phyloP scores from a whole-genome alignment of 805 yeast genomes.

The Pichia deserticola region DNA sequence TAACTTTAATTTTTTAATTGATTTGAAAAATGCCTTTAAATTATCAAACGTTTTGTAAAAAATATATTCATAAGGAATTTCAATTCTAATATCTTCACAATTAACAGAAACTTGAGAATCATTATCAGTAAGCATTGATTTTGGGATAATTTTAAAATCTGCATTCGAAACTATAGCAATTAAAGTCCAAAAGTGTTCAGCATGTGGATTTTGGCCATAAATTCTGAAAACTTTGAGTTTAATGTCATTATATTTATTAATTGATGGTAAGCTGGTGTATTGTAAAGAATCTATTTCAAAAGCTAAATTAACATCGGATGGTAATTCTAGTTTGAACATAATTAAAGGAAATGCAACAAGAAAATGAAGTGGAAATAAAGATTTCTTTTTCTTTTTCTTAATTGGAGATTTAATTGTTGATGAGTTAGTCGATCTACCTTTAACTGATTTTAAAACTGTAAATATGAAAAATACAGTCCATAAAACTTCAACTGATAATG shows the following conservation, averaged over 20 bases:
- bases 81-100: slow-evolving; percentile 25
- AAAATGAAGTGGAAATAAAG: slow-evolving; percentile 5
- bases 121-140: background rate
- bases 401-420: no score
- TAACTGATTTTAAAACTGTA: slow-evolving; percentile 7
- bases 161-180: slow-evolving; percentile 8
- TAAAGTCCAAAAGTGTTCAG: slow-evolving; percentile 22
- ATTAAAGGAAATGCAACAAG: slow-evolving; percentile 18
- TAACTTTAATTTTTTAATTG: slow-evolving; percentile 47
- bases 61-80: slow-evolving; percentile 67
- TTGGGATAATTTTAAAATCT: background rate
- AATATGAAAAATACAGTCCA: slow-evolving; percentile 26
- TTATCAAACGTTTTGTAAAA: slow-evolving; percentile 77
- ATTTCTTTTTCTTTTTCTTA: background rate
- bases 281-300: slow-evolving; percentile 25
- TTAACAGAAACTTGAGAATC: slow-evolving; percentile 12
- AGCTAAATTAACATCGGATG: slow-evolving; percentile 22
- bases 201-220: slow-evolving; percentile 25
- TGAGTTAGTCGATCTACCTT: background rate
- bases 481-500: slow-evolving; percentile 24
- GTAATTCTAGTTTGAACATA: slow-evolving; percentile 21
- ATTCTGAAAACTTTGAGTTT: slow-evolving; percentile 21
- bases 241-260: slow-evolving; percentile 9
- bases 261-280: slow-evolving; percentile 13
- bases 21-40: slow-evolving; percentile 63